Evolutionary conservation across 2,329 filamentous ascomycete genomes (phyloP).

Genomic region (Ophiostoma tasmaniense): DNA sequence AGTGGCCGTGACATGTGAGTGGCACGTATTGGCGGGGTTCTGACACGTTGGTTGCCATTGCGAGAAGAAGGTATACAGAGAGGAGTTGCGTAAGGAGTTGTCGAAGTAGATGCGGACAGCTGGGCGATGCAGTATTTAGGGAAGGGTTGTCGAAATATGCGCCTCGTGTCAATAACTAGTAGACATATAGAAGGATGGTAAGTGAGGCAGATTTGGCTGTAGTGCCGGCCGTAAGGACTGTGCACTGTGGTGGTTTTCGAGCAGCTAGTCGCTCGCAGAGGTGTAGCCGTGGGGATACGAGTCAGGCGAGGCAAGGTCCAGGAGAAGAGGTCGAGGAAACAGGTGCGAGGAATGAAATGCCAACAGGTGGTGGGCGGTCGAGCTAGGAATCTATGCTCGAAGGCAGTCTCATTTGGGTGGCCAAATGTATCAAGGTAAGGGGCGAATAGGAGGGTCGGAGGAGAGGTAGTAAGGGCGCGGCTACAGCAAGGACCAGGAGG

Average conservation of each 20-base stretch:
- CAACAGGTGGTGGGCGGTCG: neutral
- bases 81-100: neutral
- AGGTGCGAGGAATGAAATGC: neutral
- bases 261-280: neutral
- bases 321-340: neutral
- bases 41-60: constrained; percentile 27
- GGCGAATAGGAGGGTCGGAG: neutral
- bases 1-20: constrained; percentile 89
- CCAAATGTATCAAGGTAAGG: neutral
- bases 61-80: neutral
- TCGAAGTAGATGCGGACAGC: neutral
- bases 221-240: neutral
- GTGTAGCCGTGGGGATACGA: neutral
- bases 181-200: neutral
- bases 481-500: neutral
- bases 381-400: neutral
- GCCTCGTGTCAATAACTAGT: neutral
- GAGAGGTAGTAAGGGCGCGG: neutral
- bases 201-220: neutral
- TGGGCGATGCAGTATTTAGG: neutral
- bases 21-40: constrained; percentile 60
- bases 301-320: neutral
- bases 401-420: neutral
- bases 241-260: neutral
- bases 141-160: neutral